Conservation (phyloP, 768 basidiomycete genomes). For the Hygrocybe coccinea region DNA sequence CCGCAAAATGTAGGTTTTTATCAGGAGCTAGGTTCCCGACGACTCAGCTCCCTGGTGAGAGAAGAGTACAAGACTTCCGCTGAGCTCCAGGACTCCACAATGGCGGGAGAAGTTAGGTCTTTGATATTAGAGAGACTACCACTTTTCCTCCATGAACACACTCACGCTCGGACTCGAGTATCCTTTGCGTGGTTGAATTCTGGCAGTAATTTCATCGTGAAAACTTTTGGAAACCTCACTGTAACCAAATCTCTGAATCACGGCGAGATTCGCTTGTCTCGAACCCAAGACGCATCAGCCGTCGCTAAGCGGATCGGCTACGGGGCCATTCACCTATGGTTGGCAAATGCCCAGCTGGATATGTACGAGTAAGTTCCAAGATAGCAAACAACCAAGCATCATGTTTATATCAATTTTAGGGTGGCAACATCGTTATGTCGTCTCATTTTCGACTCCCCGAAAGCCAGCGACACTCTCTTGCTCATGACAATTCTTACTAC, state of each 20-base stretch:
- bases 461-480: conserved; percentile 81
- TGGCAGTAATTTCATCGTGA: conserved; percentile 64
- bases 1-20: conserved; percentile 58
- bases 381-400: background rate
- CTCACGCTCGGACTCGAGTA: conserved; percentile 56
- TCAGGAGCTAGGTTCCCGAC: conserved; percentile 63
- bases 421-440: conserved; percentile 82
- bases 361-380: conserved; percentile 81
- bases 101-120: conserved; percentile 47
- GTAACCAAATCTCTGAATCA: conserved; percentile 59
- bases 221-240: conserved; percentile 56
- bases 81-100: conserved; percentile 46
- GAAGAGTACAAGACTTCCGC: conserved; percentile 66
- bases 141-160: conserved; percentile 87
- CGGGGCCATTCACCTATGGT: conserved; percentile 68
- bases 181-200: conserved; percentile 63
- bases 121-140: conserved; percentile 81
- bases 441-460: conserved; percentile 68
- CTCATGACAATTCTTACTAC: conserved; percentile 95
- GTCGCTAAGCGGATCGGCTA: conserved; percentile 51
- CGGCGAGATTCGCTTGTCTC: conserved; percentile 44
- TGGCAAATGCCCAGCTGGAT: conserved; percentile 75
- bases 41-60: conserved; percentile 65
- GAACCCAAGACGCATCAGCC: conserved; percentile 69
- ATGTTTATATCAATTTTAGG: conserved; percentile 36